Base-by-base conservation (phyloP, 2,329 filamentous ascomycete species). In the Penicillium sumatraense region DNA sequence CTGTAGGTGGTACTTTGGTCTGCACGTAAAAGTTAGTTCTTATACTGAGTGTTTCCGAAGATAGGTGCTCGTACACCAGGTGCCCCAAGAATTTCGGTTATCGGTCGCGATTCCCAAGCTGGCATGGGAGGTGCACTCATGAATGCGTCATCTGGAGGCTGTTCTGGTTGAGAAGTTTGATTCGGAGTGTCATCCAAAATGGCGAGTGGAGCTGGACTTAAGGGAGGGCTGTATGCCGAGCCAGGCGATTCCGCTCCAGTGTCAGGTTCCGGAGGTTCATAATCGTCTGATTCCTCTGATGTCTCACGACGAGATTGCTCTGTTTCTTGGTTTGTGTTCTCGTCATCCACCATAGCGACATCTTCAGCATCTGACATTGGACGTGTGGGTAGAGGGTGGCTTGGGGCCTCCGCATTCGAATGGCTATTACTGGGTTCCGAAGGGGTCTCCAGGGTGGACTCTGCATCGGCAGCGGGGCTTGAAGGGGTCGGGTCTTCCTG, bases 221-320 rank as follows among this genome's bases (percentile, higher is more conserved):
- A 78, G 36, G 76, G 73, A 36, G 77, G 75, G 21, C 75, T 77
- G 54, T 72, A 70, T 35, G 59, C 59, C 16, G 67, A 69, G 46
- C 65, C 62, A 46, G 65, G 57, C 29, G 65, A 62, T 33, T 67
- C 69, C 18, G 56, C 54, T 26, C 64, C 59, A 18, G 58, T 55
- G 40, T 70, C 69, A n/a, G 74, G 69, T 57, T 77, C 76, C 18
- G 82, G 81, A 45, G 83, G 83, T 59, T 87, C 83, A 62, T 86
- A 85, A 46, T 74, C 79, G 56, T 86, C 83, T 2, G 81, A 81
- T 26, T 65, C 65, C 51, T 61, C 60, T 8, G 70, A 72, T 46
- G 66, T 63, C 58, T 73, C 71, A 42, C 63, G 67, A 10, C 44
- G 21, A 21, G 62, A 68, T 16, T 45, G 50, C 13, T 53, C 53